Evolutionary conservation across 2,329 filamentous ascomycete species (phyloP).

Genomic region (Neonectria coccinea): DNA sequence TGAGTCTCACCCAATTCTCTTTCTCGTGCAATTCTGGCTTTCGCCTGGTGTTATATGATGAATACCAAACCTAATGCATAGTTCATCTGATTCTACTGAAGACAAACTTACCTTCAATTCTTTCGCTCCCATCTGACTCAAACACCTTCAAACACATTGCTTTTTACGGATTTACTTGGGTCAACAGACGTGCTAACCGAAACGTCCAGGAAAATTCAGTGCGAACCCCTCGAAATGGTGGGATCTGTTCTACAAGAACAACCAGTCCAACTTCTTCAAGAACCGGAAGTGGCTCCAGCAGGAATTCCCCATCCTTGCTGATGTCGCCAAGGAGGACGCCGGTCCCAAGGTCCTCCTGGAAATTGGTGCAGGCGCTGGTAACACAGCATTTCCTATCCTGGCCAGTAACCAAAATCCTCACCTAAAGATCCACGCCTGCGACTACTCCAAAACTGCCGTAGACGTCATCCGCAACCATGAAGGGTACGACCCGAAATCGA

Average conservation of each 20-base stretch:
- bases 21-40: conserved; percentile 9
- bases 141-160: conserved; percentile 30
- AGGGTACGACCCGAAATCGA: conserved; percentile 76
- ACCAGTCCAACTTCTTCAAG: conserved; percentile 98
- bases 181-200: conserved; percentile 54
- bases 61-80: conserved; percentile 71
- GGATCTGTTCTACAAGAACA: conserved; percentile 99
- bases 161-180: conserved; percentile 32
- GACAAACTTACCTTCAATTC: conserved; percentile 70
- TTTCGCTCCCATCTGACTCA: conserved; percentile 80
- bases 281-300: conserved; percentile 97
- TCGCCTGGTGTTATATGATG: conserved; percentile 62
- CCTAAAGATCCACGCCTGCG: conserved; percentile 90
- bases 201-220: conserved; percentile 80
- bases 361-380: conserved; percentile 94
- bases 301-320: conserved; percentile 89
- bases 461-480: conserved; percentile 88
- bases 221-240: conserved; percentile 93
- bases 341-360: conserved; percentile 82
- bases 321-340: conserved; percentile 77
- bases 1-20: conserved; percentile 55
- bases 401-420: conserved; percentile 84
- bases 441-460: conserved; percentile 95
- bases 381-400: conserved; percentile 93
- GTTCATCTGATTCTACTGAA: conserved; percentile 78